Evolutionary conservation across 441 rosid genomes (phyloP).

Genomic region (Pelargonium citronellum): DNA sequence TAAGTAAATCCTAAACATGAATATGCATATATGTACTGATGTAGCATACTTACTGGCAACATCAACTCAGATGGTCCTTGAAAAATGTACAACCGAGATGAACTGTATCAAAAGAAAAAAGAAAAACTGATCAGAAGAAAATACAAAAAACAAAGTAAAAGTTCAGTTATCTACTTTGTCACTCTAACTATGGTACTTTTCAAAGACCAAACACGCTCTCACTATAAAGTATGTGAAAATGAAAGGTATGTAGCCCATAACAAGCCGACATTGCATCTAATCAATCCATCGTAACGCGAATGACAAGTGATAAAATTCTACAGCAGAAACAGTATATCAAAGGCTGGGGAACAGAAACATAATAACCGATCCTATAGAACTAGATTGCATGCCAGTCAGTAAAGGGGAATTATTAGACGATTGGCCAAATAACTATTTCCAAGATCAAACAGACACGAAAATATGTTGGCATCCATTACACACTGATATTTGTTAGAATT

Average conservation of each 20-base stretch:
- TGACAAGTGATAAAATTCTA: background rate
- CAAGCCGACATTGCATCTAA: background rate
- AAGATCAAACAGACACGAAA: background rate
- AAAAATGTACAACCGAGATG: constrained; percentile 76
- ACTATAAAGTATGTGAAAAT: background rate
- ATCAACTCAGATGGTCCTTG: constrained; percentile 90
- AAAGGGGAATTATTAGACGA: constrained; percentile 7
- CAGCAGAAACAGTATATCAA: background rate
- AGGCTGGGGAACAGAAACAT: background rate
- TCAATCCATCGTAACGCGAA: background rate
- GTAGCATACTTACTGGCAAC: constrained; percentile 59
- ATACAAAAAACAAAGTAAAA: background rate
- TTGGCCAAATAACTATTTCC: background rate
- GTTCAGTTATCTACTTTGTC: background rate
- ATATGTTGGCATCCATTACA: background rate
- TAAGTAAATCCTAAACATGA: background rate
- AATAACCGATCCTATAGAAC: background rate
- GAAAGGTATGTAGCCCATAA: background rate
- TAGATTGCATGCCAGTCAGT: background rate
- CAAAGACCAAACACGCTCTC: background rate
- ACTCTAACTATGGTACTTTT: no score
- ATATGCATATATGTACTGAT: background rate
- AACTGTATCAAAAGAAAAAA: constrained; percentile 39
- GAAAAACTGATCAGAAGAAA: constrained; percentile 11
- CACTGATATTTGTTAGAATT: background rate